Conservation (phyloP, 176 grass and related monocot genomes). For the Urochloa ruziziensis region DNA sequence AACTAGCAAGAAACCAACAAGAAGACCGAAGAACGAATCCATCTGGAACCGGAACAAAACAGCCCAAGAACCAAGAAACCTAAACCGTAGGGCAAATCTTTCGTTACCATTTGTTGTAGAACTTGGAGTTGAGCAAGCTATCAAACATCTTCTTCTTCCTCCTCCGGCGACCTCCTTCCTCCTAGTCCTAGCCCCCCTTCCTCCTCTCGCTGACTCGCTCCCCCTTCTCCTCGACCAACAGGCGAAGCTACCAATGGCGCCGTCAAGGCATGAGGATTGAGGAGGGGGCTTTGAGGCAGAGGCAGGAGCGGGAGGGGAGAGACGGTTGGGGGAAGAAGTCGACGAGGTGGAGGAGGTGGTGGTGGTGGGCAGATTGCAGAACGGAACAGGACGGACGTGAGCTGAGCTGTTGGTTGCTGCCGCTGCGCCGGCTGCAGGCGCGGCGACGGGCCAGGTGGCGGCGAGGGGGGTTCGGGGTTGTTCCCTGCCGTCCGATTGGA, state of each 20-base stretch:
- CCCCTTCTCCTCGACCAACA: background rate
- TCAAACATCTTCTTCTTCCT: conserved; percentile 58
- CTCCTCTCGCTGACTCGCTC: too few relatives aligned
- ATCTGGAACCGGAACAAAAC: background rate
- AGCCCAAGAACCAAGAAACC: conserved; percentile 26
- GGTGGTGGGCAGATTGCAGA: conserved; percentile 27
- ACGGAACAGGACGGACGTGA: conserved; percentile 25
- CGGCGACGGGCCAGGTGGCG: conserved; percentile 28
- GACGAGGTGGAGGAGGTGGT: conserved; percentile 25
- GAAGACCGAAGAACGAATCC: conserved; percentile 3
- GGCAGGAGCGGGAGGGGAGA: conserved; percentile 3
- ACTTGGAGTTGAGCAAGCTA: conserved; percentile 68
- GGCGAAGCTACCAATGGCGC: conserved; percentile 19
- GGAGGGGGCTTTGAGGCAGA: background rate
- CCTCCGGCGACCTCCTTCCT: background rate
- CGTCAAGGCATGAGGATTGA: background rate
- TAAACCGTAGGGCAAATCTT: background rate
- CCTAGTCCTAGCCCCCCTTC: background rate
- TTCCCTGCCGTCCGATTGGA: background rate
- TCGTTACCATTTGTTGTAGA: conserved; percentile 73
- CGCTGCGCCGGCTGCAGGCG: background rate
- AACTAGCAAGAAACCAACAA: conserved; percentile 3
- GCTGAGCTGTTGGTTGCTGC: conserved; percentile 14
- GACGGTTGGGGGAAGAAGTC: conserved; percentile 18
- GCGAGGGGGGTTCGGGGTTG: background rate